Conservation (phyloP, 371 early-diverging fungal genomes). For the Syncephalastrum racemosum region DNA sequence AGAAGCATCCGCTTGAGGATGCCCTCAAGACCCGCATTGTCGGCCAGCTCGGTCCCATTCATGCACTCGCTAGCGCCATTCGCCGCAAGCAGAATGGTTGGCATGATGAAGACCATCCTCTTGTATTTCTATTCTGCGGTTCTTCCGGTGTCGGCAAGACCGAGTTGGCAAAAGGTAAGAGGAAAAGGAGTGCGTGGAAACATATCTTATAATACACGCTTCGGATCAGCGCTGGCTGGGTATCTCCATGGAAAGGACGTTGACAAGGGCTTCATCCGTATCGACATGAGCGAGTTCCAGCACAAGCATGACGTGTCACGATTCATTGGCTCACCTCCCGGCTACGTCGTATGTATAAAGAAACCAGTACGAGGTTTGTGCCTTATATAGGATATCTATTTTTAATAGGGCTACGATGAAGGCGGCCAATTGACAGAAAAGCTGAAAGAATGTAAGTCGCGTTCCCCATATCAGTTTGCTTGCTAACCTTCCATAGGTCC, state of each 20-base stretch:
- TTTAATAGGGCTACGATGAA: conserved; percentile 59
- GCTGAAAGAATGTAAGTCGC: conserved; percentile 52
- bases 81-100: conserved; percentile 67
- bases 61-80: conserved; percentile 62
- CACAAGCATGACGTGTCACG: conserved; percentile 62
- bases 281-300: conserved; percentile 75
- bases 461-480: too few species aligned
- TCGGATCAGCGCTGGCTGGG: conserved; percentile 36
- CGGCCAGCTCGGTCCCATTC: conserved; percentile 69
- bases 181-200: conserved; percentile 25
- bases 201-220: conserved; percentile 6
- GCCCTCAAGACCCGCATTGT: conserved; percentile 50
- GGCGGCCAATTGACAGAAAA: conserved; percentile 73
- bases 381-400: not conserved
- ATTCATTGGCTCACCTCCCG: conserved; percentile 70
- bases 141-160: conserved; percentile 78
- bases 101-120: conserved; percentile 64
- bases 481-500: conserved; percentile 34
- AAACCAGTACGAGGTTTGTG: not conserved
- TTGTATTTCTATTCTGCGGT: conserved; percentile 74
- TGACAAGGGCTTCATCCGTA: conserved; percentile 58
- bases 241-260: conserved; percentile 51
- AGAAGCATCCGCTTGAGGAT: conserved; percentile 56
- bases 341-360: conserved; percentile 58
- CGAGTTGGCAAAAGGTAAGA: conserved; percentile 64